phyloP scores from a whole-genome alignment of 2,329 filamentous ascomycete genomes.

The Mariannaea sp. region DNA sequence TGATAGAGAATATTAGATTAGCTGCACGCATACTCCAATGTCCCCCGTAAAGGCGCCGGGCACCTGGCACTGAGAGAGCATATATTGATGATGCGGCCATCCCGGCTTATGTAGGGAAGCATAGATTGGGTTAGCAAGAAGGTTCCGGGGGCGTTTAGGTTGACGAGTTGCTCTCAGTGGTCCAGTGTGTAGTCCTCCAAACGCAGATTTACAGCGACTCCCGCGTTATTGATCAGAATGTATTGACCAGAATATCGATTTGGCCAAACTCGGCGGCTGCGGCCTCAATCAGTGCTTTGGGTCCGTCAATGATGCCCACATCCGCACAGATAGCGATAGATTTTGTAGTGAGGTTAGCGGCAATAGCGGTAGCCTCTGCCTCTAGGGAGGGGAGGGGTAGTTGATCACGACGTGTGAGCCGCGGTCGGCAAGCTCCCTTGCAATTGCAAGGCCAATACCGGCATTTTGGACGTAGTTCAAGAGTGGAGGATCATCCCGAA shows the following conservation, averaged over 20 bases:
- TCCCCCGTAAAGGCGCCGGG: too few relatives aligned
- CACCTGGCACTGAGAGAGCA: conserved; percentile 41
- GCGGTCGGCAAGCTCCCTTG: conserved; percentile 38
- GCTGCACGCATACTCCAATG: too few relatives aligned
- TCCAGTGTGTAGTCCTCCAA: conserved; percentile 45
- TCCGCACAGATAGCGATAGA: conserved; percentile 49
- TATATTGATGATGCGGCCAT: conserved; percentile 51
- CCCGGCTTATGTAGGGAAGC: conserved; percentile 42
- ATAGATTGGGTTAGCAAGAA: conserved; percentile 48
- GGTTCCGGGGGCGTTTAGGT: conserved; percentile 48
- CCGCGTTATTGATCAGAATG: conserved; percentile 45
- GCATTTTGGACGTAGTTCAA: too few relatives aligned
- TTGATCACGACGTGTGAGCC: conserved; percentile 17
- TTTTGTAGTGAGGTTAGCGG: conserved; percentile 34
- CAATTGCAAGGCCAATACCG: conserved; percentile 53
- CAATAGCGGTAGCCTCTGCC: conserved; percentile 32
- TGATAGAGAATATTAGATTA: too few relatives aligned
- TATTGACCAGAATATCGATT: conserved; percentile 48
- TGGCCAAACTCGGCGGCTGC: conserved; percentile 42
- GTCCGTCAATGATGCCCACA: conserved; percentile 45
- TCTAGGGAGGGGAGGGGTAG: conserved; percentile 47
- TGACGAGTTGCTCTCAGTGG: conserved; percentile 47
- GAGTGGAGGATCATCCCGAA: too few relatives aligned
- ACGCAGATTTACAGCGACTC: conserved; percentile 44
- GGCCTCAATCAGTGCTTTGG: conserved; percentile 42